A percentile compares a stretch with the other conserved stretches of the same genome.
Evolutionary conservation across 495 filamentous ascomycete genomes (phyloP).

Genomic region (Parachaetomium inaequale): DNA sequence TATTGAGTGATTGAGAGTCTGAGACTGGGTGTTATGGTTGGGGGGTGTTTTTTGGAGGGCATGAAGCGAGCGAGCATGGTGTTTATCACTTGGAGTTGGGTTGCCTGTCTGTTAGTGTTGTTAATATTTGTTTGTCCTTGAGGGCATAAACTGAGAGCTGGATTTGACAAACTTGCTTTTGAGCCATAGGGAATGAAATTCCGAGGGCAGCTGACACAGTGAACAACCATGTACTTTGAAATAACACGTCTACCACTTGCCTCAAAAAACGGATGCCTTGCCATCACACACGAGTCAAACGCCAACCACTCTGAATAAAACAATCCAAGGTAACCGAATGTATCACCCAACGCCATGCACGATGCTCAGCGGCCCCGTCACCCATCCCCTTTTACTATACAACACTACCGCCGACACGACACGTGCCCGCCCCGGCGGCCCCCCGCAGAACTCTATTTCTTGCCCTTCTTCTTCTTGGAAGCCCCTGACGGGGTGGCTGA

Average conservation of each 20-base stretch:
- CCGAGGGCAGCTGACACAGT: neutral
- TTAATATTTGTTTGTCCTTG: neutral
- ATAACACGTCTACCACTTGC: no score
- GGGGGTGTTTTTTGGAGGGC: neutral
- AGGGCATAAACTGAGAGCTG: neutral
- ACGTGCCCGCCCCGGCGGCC: neutral
- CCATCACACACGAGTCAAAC: no score
- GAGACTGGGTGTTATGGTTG: neutral
- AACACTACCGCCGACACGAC: constrained; percentile 3
- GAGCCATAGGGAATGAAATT: neutral
- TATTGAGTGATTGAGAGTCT: constrained; percentile 21
- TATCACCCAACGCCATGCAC: constrained; percentile 31
- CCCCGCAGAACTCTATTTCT: constrained; percentile 56
- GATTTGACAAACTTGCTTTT: neutral
- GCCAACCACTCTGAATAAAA: constrained; percentile 12
- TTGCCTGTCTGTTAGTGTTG: neutral
- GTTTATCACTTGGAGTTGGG: neutral
- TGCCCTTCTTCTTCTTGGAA: constrained; percentile 72
- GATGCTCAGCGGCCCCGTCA: constrained; percentile 21
- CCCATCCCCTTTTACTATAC: constrained; percentile 22
- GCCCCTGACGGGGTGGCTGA: constrained; percentile 44
- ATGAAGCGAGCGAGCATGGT: neutral
- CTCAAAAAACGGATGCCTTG: no score
- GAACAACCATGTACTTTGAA: neutral
- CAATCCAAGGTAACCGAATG: constrained; percentile 12